phyloP scores from a whole-genome alignment of 1,284 basidiomycete genomes.

The Omphalotus olearius region DNA sequence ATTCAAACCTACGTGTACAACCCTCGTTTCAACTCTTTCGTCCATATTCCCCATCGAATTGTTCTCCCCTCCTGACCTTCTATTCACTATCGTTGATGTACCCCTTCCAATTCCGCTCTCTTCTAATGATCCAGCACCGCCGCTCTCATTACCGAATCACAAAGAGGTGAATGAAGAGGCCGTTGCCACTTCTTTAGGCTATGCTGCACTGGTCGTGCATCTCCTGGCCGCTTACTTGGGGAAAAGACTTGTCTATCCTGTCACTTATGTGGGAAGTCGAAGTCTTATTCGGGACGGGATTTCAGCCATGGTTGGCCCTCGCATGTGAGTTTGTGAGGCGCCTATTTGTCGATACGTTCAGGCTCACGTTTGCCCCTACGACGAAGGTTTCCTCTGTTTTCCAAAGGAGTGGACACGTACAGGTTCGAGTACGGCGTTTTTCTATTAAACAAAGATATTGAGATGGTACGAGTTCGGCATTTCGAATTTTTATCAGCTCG shows the following conservation, averaged over 20 bases:
- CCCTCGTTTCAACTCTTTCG: slow-evolving; percentile 73
- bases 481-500: slow-evolving; percentile 16
- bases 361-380: slow-evolving; percentile 10
- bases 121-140: slow-evolving; percentile 81
- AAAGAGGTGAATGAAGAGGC: slow-evolving; percentile 79
- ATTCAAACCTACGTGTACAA: slow-evolving; percentile 56
- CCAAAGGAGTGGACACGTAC: slow-evolving; percentile 92
- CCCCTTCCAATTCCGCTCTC: slow-evolving; percentile 82
- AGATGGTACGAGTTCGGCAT: slow-evolving; percentile 59
- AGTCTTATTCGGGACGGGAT: slow-evolving; percentile 89
- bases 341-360: no score
- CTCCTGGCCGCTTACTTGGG: slow-evolving; percentile 78
- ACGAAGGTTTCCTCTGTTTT: slow-evolving; percentile 87
- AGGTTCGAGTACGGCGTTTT: slow-evolving; percentile 98
- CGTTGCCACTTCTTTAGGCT: slow-evolving; percentile 84
- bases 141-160: slow-evolving; percentile 59
- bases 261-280: slow-evolving; percentile 84
- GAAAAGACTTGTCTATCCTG: slow-evolving; percentile 79
- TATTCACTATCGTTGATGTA: slow-evolving; percentile 80
- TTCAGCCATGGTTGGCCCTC: slow-evolving; percentile 88
- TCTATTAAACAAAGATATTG: slow-evolving; percentile 95
- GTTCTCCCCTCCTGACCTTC: slow-evolving; percentile 72
- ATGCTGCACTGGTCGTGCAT: slow-evolving; percentile 81
- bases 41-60: slow-evolving; percentile 87
- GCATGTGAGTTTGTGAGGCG: slow-evolving; percentile 60